Base-by-base conservation (phyloP, 2,329 filamentous ascomycete species). In the Penicillium hesseltinei region DNA sequence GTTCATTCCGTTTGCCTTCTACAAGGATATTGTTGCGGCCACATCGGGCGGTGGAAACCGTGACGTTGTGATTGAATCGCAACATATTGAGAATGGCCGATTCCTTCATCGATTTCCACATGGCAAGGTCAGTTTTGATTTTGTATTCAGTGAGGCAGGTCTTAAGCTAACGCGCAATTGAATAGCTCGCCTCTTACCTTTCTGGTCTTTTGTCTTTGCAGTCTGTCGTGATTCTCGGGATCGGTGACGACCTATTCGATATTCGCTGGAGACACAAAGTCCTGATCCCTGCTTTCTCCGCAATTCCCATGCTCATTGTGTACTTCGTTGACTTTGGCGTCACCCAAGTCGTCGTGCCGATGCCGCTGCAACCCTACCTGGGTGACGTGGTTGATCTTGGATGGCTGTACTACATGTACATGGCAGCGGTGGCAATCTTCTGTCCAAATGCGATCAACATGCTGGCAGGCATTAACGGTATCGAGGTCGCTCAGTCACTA, bases 401-500 rank as follows among this genome's bases (percentile, higher is more conserved):
- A 33, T 76, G 84, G 72, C 78, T 91, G 56, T 99, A 99, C 83
- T 99, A 99, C 78, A 79, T 88, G 70, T 99, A 97, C 82, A 99
- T 99, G 94, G 91, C 91, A 51, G 88, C 90, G 56, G 84, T 99
- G 65, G 90, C 93, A 72, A 99, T 99, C 75, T 99, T 99, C 80
- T 96, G 92, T 66, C 92, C 94, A 7, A 97, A 99, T 78, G 92
- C 91, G 75, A 99, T 99, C 84, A 99, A 99, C 80, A 99, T 99
- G 78, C 81, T 99, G n/a, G 94, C 94, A 0, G 94, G 94, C n/a
- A 91, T 99, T 76, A 99, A 99, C 75, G 94, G 94, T 54, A 94
- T 99, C 73, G 94, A 99, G 75, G 94, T 97, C 54, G 87, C 89
- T 11, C 94, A 99, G 77, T 97, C 92, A 58, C 81, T 99, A 61